Evolutionary conservation across 768 basidiomycete species (phyloP), one percentile per base, ranked within the genome.

Genomic region (Tubosaeta brunneosetosa): DNA sequence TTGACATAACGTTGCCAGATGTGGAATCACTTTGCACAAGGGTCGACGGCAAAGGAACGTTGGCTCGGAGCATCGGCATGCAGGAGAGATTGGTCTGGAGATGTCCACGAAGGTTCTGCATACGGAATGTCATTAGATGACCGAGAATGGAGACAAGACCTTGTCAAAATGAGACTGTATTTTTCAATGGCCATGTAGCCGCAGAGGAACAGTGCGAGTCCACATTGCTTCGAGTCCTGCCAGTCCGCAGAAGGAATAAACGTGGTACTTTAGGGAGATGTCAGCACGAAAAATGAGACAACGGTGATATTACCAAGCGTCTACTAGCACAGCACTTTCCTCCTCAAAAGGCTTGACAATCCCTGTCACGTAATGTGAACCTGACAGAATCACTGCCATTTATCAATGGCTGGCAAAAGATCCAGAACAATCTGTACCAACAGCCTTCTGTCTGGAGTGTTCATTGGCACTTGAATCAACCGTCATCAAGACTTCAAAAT

Each of bases 1-100:
- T 98, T 94, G 52, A 94, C 78, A 59, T 94, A 93, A 58, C 91
- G 84, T 63, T 97, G 93, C 94, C 94, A 98, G 46, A 94, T 83
- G 42, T 86, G 80, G 65, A 97, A 98, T 0, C 95, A 95, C 42
- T 89, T 84, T 1, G 89, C 86, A 60, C 91, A 93, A 9, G 97
- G 75, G 62, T 98, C 95, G 56, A 97, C 85, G 0, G 90, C 92
- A 12, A 94, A 74, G 4, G 82, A 74, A 6, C 86, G 75, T 64
- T 89, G 81, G 1, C 74, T 74, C 0, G 84, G 83, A 7, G 77
- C 72, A 45, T 87, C 84, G 53, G 90, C 85, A 49, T 91, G 79
- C 12, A 99, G 75, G 59, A 0, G 79, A 75, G 50, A 97, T 80
- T 0, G 93, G 95, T 61, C 86, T 86, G 1, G 94, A 85, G 47